These are phyloP conservation scores for Leccinum barrowsii DNA, from an alignment of 768 basidiomycete species.

Conservation along the genomic window DNA sequence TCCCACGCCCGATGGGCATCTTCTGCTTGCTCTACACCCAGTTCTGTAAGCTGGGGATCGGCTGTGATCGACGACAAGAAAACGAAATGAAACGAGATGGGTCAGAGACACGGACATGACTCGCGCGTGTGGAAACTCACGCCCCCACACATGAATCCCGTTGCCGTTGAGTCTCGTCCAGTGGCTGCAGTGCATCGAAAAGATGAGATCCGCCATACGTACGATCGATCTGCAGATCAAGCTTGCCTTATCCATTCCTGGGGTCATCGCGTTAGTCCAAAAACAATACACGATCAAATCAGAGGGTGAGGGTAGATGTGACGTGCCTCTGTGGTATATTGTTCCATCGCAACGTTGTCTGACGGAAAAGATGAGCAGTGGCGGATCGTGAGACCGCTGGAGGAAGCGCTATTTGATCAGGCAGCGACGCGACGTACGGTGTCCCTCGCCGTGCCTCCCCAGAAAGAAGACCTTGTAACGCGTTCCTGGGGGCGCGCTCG, in stretches of 20 bases:
- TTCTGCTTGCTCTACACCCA: conserved; percentile 56
- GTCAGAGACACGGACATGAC: background rate
- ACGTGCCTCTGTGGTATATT: conserved; percentile 52
- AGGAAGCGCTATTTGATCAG: background rate
- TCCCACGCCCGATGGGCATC: conserved; percentile 46
- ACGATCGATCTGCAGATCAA: background rate
- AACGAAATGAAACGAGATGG: background rate
- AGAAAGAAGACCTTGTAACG: conserved; percentile 64
- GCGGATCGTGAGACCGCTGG: conserved; percentile 29
- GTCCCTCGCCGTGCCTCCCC: conserved; percentile 70
- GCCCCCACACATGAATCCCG: conserved; percentile 69
- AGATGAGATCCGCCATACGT: background rate
- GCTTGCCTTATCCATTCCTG: conserved; percentile 61
- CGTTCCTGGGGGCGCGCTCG: conserved; percentile 32
- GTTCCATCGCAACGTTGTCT: conserved; percentile 71
- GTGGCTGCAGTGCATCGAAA: conserved; percentile 26
- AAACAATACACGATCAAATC: background rate
- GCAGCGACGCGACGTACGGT: conserved; percentile 50
- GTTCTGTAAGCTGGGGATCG: conserved; percentile 59
- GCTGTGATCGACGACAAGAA: conserved; percentile 35
- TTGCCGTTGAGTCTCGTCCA: conserved; percentile 64
- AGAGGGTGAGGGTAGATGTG: background rate
- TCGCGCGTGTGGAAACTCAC: conserved; percentile 37
- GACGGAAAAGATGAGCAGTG: conserved; percentile 44
- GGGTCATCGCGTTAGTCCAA: background rate